Base-by-base conservation (phyloP, 305 asterid genomes). In the Euphrasia arctica region DNA sequence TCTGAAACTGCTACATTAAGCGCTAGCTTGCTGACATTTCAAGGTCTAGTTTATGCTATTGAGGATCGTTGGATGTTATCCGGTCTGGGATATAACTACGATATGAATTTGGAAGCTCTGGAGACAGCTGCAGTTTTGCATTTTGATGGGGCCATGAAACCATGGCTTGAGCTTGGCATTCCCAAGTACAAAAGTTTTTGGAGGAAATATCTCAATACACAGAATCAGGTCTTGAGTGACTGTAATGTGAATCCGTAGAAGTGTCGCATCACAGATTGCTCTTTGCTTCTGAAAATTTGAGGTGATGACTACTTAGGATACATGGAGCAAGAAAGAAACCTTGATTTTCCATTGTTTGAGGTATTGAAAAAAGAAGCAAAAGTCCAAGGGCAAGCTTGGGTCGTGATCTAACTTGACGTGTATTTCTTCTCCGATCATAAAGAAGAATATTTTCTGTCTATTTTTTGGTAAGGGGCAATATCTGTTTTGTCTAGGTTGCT, bases 131-230 rank as follows among this genome's bases (percentile, higher is more conserved):
- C 83, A 49, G 86, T 83, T 56, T 76, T 93, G 78, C 99, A 93
- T 83, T 93, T 73, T 74, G 95, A 90, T 34, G 99, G 99, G 66
- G 86, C 87, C 70, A 93, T 93, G 99, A 93, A 90, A 75, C 99
- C 99, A n/a, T 93, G 99, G 99, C 99, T 93, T 29, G 97, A 90
- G 64, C 84, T 93, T 62, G 91, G 99, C 63, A 93, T 93, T 77
- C 89, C 84, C 1, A 78, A 78, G 65, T 93, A 87, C 81, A 88
- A 75, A 79, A 77, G 68, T 14, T 80, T 74, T 49, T 93, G 99
- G 99, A 80, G 83, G 80, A 86, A 77, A 70, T 90, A 73, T 75
- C 74, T 93, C 70, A 75, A 79, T 85, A 61, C 81, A 55, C 91
- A 88, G 67, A 81, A 80, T 73, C 86, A 80, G 74, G 83, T 80